Evolutionary conservation across 1,284 basidiomycete genomes (phyloP).

Genomic region (Chiua sp.): DNA sequence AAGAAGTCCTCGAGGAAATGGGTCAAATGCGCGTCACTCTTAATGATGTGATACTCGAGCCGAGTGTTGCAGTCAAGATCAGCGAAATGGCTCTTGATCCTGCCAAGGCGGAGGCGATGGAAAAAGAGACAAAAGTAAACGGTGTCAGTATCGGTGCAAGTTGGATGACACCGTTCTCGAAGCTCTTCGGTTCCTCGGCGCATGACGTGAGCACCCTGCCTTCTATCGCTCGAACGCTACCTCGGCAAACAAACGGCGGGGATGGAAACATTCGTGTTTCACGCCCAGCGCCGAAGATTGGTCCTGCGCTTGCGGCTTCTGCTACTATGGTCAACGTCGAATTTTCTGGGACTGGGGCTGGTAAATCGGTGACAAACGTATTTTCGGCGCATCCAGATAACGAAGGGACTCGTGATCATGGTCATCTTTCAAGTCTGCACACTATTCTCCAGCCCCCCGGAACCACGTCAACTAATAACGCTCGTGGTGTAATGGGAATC

Average conservation of each 20-base stretch:
- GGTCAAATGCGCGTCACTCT: conserved; percentile 83
- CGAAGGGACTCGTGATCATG: conserved; percentile 22
- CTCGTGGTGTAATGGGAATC: conserved; percentile 68
- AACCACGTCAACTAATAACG: conserved; percentile 27
- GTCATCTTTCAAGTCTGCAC: conserved; percentile 25
- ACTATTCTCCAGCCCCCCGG: conserved; percentile 21
- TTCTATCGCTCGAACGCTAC: conserved; percentile 28
- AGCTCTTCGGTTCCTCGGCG: conserved; percentile 58
- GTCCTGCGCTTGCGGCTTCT: conserved; percentile 83
- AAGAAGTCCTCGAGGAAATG: conserved; percentile 86
- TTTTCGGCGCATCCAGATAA: conserved; percentile 42
- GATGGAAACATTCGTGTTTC: conserved; percentile 30
- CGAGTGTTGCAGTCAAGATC: conserved; percentile 72
- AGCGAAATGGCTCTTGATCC: conserved; percentile 76
- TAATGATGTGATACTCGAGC: conserved; percentile 93
- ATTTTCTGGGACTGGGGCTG: conserved; percentile 80
- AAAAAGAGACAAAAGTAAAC: conserved; percentile 36
- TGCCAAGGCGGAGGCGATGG: conserved; percentile 52
- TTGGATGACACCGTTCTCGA: conserved; percentile 87
- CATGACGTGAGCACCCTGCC: conserved; percentile 19
- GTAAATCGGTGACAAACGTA: conserved; percentile 73
- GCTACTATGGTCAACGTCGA: conserved; percentile 93
- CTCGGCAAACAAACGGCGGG: conserved; percentile 23
- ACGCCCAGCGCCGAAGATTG: conserved; percentile 72
- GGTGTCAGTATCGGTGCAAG: conserved; percentile 40